Evolutionary conservation across 345 rosid genomes (phyloP).

Genomic region (Toxicodendron radicans): DNA sequence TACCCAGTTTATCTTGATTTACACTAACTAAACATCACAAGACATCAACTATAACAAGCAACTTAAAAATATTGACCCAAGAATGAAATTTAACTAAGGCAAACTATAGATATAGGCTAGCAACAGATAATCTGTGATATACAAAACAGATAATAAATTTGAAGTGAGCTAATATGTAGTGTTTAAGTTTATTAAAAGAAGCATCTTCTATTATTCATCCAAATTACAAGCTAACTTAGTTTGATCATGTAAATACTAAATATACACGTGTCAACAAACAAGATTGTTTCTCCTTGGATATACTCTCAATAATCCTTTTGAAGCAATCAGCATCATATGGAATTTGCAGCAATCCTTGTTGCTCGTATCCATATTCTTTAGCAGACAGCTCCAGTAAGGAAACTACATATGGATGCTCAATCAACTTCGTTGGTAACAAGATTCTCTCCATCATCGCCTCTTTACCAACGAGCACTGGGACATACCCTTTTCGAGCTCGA

Average conservation of each 20-base stretch:
- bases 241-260: neutral
- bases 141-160: too few relatives aligned
- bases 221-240: constrained; percentile 1
- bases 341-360: constrained; percentile 31
- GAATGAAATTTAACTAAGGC: too few relatives aligned
- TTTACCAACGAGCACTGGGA: constrained; percentile 32
- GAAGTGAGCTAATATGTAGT: too few relatives aligned
- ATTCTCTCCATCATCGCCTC: constrained; percentile 27
- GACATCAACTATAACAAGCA: too few relatives aligned
- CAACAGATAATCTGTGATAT: too few relatives aligned
- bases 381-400: constrained; percentile 31
- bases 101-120: too few relatives aligned
- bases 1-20: too few relatives aligned
- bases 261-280: neutral
- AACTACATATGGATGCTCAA: constrained; percentile 28
- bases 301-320: constrained; percentile 21
- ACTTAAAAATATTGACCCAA: too few relatives aligned
- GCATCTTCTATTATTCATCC: neutral
- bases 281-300: constrained; percentile 14
- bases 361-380: constrained; percentile 23
- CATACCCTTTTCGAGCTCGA: constrained; percentile 28
- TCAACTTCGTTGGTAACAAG: constrained; percentile 28
- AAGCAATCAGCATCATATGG: constrained; percentile 27
- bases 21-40: too few relatives aligned
- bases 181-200: neutral